Base-by-base conservation (phyloP, 164 flowering plant species). In the Cinnamomum micranthum region DNA sequence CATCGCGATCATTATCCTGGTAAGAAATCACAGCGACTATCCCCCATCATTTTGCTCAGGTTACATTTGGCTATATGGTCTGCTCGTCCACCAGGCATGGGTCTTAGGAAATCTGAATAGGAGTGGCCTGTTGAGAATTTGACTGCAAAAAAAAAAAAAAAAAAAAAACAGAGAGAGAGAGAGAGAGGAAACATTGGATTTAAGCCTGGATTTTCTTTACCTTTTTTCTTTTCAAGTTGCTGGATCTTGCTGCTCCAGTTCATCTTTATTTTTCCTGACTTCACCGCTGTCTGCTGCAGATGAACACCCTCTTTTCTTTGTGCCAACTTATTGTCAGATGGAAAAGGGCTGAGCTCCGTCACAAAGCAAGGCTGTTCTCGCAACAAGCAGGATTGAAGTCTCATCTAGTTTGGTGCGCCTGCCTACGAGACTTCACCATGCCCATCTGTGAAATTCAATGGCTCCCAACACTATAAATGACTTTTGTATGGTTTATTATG, bases 321-420 rank as follows among this genome's bases (percentile, higher is more conserved):
- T 92, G 97, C 77, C 71, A 83, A 69, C 83, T 89, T 60, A 89
- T 95, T 10, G 91, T 93, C 50, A 82, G 77, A 74, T 95, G 98
- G 98, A 95, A 95, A 82, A 89, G 35, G 68, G 97, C 98, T 47
- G 97, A 95, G 75, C 95, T 93, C 13, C 86, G 85, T 74, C 95
- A 95, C 77, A 90, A 91, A 11, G 94, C 97, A 69, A 87, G 94
- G 83, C 82, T 83, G 73, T 69, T 69, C 91, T 68, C 86, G 80
- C 50, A 78, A 75, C 84, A 92, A 92, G 86, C 79, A 85, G 77
- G 94, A 90, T 50, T 91, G 74, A 83, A 60, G 51, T 71, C 55
- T 52, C 1, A 24, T 27, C 33, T 23, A 41, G 22, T 15, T 28
- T 28, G 60, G 60, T 55, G 60, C 60, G 3, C 3, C 60, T 55